Evolutionary conservation across 495 filamentous ascomycete species (phyloP).

Genomic region (Podospora appendiculata): DNA sequence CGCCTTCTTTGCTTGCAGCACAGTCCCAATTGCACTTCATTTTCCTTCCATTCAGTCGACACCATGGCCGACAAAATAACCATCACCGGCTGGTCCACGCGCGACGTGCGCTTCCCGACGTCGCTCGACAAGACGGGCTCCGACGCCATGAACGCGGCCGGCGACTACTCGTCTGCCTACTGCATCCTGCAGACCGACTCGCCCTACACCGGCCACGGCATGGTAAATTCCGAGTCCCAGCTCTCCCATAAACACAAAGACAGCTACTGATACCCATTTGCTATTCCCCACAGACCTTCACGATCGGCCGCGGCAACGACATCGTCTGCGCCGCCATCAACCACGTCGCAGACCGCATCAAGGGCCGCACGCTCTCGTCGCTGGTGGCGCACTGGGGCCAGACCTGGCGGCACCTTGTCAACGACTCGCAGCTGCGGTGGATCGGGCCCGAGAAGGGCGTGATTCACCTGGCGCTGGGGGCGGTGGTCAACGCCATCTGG

Average conservation of each 20-base stretch:
- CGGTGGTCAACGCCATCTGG: constrained; percentile 90
- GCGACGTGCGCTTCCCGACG: constrained; percentile 90
- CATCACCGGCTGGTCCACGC: constrained; percentile 70
- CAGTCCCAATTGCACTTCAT: background rate
- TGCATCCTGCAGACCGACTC: constrained; percentile 83
- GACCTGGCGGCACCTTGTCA: constrained; percentile 87
- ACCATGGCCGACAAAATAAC: constrained; percentile 53
- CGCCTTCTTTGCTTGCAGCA: background rate
- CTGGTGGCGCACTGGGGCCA: constrained; percentile 76
- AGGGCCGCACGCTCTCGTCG: constrained; percentile 62
- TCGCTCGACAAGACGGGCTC: constrained; percentile 92
- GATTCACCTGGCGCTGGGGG: constrained; percentile 83
- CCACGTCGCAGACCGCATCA: constrained; percentile 64
- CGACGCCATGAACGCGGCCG: constrained; percentile 94
- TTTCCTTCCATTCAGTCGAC: background rate
- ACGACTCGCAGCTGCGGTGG: constrained; percentile 87
- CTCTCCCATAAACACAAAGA: background rate
- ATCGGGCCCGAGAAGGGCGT: constrained; percentile 95
- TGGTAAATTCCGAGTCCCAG: constrained; percentile 46
- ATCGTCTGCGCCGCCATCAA: constrained; percentile 82
- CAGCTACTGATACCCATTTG: background rate
- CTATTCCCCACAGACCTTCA: constrained; percentile 76
- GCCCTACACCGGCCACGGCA: constrained; percentile 68
- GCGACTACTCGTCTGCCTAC: constrained; percentile 89
- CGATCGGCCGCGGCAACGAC: constrained; percentile 92